Evolutionary conservation across 2,329 filamentous ascomycete species (phyloP).

Genomic region (Ophiostoma himal-ulmi): DNA sequence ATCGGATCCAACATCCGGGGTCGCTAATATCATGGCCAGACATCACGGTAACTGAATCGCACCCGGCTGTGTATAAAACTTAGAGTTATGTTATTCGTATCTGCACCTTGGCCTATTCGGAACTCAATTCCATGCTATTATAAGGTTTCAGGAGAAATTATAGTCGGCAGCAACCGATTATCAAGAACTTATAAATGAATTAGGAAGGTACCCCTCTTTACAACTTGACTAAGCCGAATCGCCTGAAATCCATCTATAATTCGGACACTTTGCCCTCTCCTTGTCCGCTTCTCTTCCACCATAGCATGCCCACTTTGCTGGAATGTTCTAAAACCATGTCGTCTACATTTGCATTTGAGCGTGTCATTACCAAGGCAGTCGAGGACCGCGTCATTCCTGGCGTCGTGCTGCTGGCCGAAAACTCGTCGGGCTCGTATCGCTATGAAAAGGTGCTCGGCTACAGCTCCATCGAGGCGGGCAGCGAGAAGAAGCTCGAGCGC

Average conservation of each 20-base stretch:
- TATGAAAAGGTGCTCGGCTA: conserved; percentile 28
- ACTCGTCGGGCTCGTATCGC: conserved; percentile 25
- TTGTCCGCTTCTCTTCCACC: neutral
- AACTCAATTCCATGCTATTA: neutral
- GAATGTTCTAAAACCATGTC: neutral
- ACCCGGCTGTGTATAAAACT: neutral
- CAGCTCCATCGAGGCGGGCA: conserved; percentile 24
- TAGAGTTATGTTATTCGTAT: neutral
- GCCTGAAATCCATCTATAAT: neutral
- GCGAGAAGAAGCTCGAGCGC: conserved; percentile 22
- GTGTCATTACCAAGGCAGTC: conserved; percentile 26
- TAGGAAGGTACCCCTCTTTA: conserved; percentile 3
- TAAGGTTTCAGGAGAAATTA: neutral
- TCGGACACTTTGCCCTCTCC: neutral
- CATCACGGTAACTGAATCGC: neutral
- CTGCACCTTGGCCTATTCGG: neutral
- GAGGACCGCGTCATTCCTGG: conserved; percentile 24
- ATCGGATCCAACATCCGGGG: conserved; percentile 19
- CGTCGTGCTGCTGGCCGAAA: conserved; percentile 27
- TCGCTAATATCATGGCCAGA: conserved; percentile 1
- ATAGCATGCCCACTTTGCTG: neutral
- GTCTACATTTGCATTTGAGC: conserved; percentile 22
- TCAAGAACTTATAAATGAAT: neutral
- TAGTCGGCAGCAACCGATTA: neutral
- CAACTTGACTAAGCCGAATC: neutral